A percentile compares a stretch with the other conserved stretches of the same genome.
These are phyloP conservation scores for Pythium aristosporum DNA, from an alignment of 352 stramenopile genomes.

Conservation along the genomic window DNA sequence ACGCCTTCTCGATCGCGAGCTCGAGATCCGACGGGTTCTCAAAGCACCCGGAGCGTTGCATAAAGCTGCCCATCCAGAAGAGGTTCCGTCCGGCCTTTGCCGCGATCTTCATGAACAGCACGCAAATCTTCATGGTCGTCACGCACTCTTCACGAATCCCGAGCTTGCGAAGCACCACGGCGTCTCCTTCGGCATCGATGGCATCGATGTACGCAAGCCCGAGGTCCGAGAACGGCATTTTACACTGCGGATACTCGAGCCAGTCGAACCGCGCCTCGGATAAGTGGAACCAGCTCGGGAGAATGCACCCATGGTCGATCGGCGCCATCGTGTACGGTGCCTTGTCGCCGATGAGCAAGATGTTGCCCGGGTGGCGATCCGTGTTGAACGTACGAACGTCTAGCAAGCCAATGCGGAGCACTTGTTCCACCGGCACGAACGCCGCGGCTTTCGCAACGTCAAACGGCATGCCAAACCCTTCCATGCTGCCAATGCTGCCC, in stretches of 20 bases:
- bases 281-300: slow-evolving; percentile 80
- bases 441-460: slow-evolving; percentile 51
- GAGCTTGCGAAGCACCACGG: slow-evolving; percentile 43
- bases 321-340: slow-evolving; percentile 77
- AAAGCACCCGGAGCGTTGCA: slow-evolving; percentile 69
- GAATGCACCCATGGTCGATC: slow-evolving; percentile 76
- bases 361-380: slow-evolving; percentile 82
- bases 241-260: slow-evolving; percentile 74
- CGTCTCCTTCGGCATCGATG: slow-evolving; percentile 53
- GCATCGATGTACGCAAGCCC: slow-evolving; percentile 54
- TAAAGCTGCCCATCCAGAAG: slow-evolving; percentile 70
- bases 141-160: slow-evolving; percentile 77
- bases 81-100: slow-evolving; percentile 45
- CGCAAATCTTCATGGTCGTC: slow-evolving; percentile 71
- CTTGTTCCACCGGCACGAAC: slow-evolving; percentile 72
- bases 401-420: slow-evolving; percentile 81
- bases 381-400: slow-evolving; percentile 87
- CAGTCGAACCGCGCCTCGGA: slow-evolving; percentile 80
- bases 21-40: slow-evolving; percentile 62
- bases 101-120: slow-evolving; percentile 64
- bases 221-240: slow-evolving; percentile 46
- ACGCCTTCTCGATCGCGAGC: slow-evolving; percentile 46
- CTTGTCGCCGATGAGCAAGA: slow-evolving; percentile 73
- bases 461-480: slow-evolving; percentile 80
- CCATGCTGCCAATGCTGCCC: slow-evolving; percentile 74